Evolutionary conservation across 2,329 filamentous ascomycete genomes (phyloP).

Genomic region (Trichoderma endophyticum): DNA sequence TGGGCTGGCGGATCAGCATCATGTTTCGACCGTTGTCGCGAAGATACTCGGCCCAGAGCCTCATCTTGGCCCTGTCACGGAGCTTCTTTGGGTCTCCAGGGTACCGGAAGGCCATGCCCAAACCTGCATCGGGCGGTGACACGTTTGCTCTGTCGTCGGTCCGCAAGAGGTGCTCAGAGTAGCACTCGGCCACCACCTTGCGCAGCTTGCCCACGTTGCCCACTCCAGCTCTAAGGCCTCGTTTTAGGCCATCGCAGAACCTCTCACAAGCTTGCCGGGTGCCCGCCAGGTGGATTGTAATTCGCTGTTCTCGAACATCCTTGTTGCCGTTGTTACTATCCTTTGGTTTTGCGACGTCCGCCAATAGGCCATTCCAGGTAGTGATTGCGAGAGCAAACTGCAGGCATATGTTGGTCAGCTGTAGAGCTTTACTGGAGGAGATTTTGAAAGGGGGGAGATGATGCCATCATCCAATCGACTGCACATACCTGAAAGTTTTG

Average conservation of each 20-base stretch:
- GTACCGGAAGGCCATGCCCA: slow-evolving; percentile 90
- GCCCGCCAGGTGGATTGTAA: slow-evolving; percentile 87
- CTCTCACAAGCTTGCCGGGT: slow-evolving; percentile 86
- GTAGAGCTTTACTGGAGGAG: neutral
- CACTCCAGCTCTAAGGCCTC: slow-evolving; percentile 79
- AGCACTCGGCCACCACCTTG: slow-evolving; percentile 76
- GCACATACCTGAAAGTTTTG: slow-evolving; percentile 69
- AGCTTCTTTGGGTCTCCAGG: slow-evolving; percentile 93
- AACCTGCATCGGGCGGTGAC: slow-evolving; percentile 74
- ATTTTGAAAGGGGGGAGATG: neutral
- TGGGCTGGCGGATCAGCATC: slow-evolving; percentile 89
- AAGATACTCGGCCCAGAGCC: slow-evolving; percentile 94
- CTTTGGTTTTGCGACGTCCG: slow-evolving; percentile 53
- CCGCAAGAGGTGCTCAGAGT: slow-evolving; percentile 79
- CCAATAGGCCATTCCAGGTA: slow-evolving; percentile 78
- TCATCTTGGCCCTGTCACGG: slow-evolving; percentile 93
- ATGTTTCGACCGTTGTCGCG: slow-evolving; percentile 92
- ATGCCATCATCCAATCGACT: neutral
- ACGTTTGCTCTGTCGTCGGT: slow-evolving; percentile 60
- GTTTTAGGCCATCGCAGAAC: slow-evolving; percentile 95
- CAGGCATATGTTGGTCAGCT: neutral
- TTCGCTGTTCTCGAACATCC: slow-evolving; percentile 66
- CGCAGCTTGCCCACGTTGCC: slow-evolving; percentile 84
- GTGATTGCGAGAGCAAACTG: slow-evolving; percentile 90
- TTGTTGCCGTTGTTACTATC: slow-evolving; percentile 35